phyloP scores from a whole-genome alignment of 2,329 filamentous ascomycete genomes.

The Penicillium thymicola region DNA sequence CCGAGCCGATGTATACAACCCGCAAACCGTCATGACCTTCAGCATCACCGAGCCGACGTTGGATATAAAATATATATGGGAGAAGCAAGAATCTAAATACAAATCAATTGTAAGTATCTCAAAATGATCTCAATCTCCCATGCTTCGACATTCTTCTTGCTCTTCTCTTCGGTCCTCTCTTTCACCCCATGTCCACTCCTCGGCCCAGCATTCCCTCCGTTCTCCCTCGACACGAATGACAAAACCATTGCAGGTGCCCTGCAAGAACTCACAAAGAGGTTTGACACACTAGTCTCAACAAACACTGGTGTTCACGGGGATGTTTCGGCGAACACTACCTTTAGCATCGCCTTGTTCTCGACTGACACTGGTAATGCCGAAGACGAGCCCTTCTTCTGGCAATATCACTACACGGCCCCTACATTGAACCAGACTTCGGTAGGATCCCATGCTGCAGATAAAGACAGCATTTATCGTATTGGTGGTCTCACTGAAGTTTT shows the following conservation, averaged over 20 bases:
- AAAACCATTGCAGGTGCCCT: background rate
- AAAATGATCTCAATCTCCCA: background rate
- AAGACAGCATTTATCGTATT: background rate
- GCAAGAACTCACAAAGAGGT: background rate
- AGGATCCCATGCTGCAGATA: background rate
- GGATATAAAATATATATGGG: background rate
- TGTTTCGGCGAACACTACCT: background rate
- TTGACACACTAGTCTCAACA: background rate
- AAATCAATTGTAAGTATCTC: background rate
- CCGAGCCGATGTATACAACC: background rate
- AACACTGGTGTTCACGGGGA: background rate
- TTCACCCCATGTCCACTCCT: background rate
- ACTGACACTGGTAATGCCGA: background rate
- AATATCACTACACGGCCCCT: background rate
- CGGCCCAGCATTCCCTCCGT: background rate
- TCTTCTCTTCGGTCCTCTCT: background rate
- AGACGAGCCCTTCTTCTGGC: background rate
- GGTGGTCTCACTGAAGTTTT: background rate
- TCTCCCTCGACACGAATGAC: background rate
- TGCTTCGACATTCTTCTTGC: background rate
- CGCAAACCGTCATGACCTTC: background rate
- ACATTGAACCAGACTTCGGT: background rate
- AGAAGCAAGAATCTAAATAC: background rate
- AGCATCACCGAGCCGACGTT: background rate
- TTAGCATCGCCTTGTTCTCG: background rate